Evolutionary conservation across 352 stramenopile species (phyloP).

Genomic region (Sclerospora graminicola): DNA sequence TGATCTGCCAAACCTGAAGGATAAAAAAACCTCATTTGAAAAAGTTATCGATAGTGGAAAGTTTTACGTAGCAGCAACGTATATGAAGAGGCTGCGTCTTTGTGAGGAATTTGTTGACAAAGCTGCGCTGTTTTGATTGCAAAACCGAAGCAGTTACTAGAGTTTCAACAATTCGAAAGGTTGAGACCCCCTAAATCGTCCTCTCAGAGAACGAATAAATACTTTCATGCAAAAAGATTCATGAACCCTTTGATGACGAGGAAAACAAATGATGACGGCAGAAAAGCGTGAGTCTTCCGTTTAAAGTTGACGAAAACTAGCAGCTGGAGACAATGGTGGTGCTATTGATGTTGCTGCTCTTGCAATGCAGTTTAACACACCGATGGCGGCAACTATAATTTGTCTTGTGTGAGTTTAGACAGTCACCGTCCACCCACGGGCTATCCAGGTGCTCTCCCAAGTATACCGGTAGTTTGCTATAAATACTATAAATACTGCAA

Average conservation of each 20-base stretch:
- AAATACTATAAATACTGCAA: no score
- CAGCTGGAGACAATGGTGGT: no score
- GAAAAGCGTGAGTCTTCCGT: neutral
- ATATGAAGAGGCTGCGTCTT: slow-evolving; percentile 76
- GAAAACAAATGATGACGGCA: slow-evolving; percentile 1
- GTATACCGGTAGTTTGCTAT: no score
- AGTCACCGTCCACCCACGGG: slow-evolving; percentile 24
- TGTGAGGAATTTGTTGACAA: slow-evolving; percentile 45
- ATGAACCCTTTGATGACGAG: slow-evolving; percentile 3
- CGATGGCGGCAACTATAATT: slow-evolving; percentile 4
- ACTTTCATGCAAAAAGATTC: slow-evolving; percentile 28
- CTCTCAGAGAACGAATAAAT: slow-evolving; percentile 51
- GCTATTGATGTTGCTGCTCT: slow-evolving; percentile 56
- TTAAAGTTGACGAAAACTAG: slow-evolving; percentile 7
- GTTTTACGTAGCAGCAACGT: slow-evolving; percentile 61
- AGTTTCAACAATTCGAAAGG: slow-evolving; percentile 55
- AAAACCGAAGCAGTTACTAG: slow-evolving; percentile 28
- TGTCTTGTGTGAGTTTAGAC: slow-evolving; percentile 28
- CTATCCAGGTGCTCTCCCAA: slow-evolving; percentile 6
- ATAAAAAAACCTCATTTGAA: slow-evolving; percentile 39
- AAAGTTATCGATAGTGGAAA: slow-evolving; percentile 47
- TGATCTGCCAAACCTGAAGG: slow-evolving; percentile 2
- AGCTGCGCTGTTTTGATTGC: slow-evolving; percentile 44
- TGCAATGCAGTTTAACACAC: slow-evolving; percentile 77
- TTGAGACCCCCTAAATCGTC: slow-evolving; percentile 44